Base-by-base conservation (phyloP, 306 rosid species). In the Lablab purpureus region DNA sequence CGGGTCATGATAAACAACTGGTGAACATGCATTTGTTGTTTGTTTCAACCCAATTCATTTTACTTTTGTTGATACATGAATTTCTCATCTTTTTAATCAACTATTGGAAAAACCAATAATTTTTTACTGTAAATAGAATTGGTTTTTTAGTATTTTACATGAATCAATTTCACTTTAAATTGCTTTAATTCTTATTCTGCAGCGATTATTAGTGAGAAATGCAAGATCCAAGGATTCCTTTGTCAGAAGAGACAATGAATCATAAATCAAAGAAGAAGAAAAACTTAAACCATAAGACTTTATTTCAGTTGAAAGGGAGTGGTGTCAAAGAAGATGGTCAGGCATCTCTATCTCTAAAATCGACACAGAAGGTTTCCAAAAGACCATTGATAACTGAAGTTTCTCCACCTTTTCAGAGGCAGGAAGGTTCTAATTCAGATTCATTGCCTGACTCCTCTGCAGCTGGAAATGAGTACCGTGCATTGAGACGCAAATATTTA, bases 371-470 rank as follows among this genome's bases (percentile, higher is more conserved):
- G 82, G 76, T 64, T 70, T 84, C 93, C 52, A 94, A 89, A 71
- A 87, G 96, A 46, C 85, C 56, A 18, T 21, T 75, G 79, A 85
- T 81, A 88, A 81, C 85, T 47, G 94, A 87, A 71, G 86, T 81
- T 59, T 84, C 92, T 2, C 89, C 90, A 21, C 71, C 86, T 12
- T 80, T 85, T 66, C 91, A 86, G 86, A 90, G 87, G 59, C 89
- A 84, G 3, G 97, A 90, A 71, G 89, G 92, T 83, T 94, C 97
- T 51, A 94, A 88, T 87, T 92, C 96, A 1, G 94, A 94, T 86
- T 92, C 93, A 0, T 63, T 94, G 87, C 98, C 98, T 0, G 94
- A 92, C 32, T 91, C 92, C 1, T 89, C 97, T 46, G 79, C 87
- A 17, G 85, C 90, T 75, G 96, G 97, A 72, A 83, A 80, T 6